phyloP scores from a whole-genome alignment of 2,329 filamentous ascomycete genomes.

The Sordariomycetes sp. region DNA sequence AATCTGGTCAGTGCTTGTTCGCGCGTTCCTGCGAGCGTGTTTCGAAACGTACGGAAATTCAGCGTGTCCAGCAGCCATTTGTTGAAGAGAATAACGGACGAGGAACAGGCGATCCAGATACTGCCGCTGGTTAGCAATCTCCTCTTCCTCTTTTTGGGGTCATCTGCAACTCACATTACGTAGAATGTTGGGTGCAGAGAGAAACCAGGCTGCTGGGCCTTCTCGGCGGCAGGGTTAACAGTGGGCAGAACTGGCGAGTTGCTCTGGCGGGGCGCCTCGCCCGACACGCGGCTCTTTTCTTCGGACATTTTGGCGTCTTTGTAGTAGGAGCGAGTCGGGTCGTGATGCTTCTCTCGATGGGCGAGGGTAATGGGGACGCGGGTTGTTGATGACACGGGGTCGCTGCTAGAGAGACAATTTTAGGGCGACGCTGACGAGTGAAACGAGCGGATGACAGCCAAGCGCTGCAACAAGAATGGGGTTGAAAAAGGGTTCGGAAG shows the following conservation, averaged over 20 bases:
- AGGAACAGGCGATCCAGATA: constrained; percentile 86
- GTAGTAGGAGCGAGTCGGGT: too few relatives aligned
- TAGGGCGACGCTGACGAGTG: constrained; percentile 22
- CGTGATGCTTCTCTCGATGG: constrained; percentile 1
- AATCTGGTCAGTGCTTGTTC: constrained; percentile 1
- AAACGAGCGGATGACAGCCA: constrained; percentile 29
- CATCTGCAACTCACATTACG: constrained; percentile 48
- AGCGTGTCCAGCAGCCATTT: constrained; percentile 91
- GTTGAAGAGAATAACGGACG: constrained; percentile 96
- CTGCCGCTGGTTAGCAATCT: constrained; percentile 33
- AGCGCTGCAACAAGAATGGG: constrained; percentile 15
- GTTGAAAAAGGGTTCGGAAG: constrained; percentile 7
- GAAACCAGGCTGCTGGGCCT: constrained; percentile 50
- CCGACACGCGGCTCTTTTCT: constrained; percentile 78
- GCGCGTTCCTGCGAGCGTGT: background rate
- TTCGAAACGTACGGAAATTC: constrained; percentile 51
- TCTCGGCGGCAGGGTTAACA: constrained; percentile 67
- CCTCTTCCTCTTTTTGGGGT: background rate
- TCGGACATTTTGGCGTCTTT: constrained; percentile 49
- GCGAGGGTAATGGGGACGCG: constrained; percentile 3
- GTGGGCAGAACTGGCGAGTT: constrained; percentile 63
- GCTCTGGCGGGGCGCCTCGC: constrained; percentile 59
- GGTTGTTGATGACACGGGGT: constrained; percentile 8
- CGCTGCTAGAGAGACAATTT: constrained; percentile 18
- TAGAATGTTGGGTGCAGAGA: constrained; percentile 76